Evolutionary conservation across 2,329 filamentous ascomycete genomes (phyloP), one percentile per base, ranked within the genome.

Genomic region (Knoxdaviesia capensis): DNA sequence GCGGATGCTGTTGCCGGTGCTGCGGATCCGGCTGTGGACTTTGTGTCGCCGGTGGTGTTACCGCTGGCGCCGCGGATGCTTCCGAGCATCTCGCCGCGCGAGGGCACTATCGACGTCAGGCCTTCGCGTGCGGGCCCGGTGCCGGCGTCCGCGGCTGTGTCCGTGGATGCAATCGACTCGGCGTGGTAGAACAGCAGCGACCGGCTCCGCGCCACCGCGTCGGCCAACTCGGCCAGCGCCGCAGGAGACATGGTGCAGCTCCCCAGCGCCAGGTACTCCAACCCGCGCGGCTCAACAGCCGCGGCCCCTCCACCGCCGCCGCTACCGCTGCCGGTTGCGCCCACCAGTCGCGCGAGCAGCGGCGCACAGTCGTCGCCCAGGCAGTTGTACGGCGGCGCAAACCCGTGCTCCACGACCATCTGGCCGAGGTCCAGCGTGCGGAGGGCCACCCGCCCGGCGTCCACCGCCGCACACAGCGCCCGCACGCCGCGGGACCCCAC

Each of bases 301-400:
- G 20, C 20, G 2, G 20, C 20, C 20, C 20, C 20, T 20, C 20
- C 20, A 20, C 20, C 20, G 3, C 20, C 20, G 20, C 20, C 20
- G 20, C 20, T 20, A 2, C 20, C 20, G 20, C 3, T 46, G 45
- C 7, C 53, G 48, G 53, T 51, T 5, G 51, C 49, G 9, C 45
- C 46, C 41, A 67, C 44, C 11, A 68, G 48, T 9, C 49, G 45
- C 34, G 49, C 45, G 7, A 68, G 52, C 28, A 56, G 48, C 3
- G 51, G 45, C 3, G 59, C 51, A 11, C 54, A 52, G 5, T 36
- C 53, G 44, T 64, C 61, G 31, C 60, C 58, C 36, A 68, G 54
- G 51, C 58, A 68, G 45, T 68, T 69, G 53, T 63, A 68, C 31
- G 60, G 60, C 49, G 59, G 57, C 31, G 53, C 53, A 1, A 65